Evolutionary conservation across 306 rosid species (phyloP).

Genomic region (Sindora glabra): DNA sequence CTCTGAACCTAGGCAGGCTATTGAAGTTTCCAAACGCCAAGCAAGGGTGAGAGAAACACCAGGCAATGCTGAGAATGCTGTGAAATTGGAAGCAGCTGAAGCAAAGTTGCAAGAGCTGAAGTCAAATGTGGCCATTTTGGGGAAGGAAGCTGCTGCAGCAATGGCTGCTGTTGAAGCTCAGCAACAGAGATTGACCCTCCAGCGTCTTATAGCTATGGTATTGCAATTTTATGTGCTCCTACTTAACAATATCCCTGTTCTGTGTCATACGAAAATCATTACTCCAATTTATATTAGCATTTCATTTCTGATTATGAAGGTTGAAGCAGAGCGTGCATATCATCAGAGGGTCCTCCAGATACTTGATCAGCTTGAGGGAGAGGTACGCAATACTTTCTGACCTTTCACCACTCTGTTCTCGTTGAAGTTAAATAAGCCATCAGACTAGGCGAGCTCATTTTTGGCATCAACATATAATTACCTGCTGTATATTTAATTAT

Average conservation of each 20-base stretch:
- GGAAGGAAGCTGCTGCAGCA: conserved; percentile 97
- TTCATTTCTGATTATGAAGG: conserved; percentile 40
- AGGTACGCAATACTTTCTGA: conserved; percentile 34
- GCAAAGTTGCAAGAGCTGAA: conserved; percentile 77
- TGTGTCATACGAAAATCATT: conserved; percentile 5
- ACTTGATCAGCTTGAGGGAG: conserved; percentile 93
- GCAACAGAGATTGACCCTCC: conserved; percentile 95
- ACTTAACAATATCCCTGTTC: not conserved
- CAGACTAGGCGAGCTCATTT: not conserved
- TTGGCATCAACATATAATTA: conserved; percentile 12
- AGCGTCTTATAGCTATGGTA: conserved; percentile 92
- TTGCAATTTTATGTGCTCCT: conserved; percentile 1
- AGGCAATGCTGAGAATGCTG: conserved; percentile 59
- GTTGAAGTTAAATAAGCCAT: conserved; percentile 2
- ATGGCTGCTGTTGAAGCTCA: conserved; percentile 99
- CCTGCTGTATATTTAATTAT: conserved; percentile 16
- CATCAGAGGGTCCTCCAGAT: conserved; percentile 82
- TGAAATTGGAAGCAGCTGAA: conserved; percentile 89
- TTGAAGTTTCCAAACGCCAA: conserved; percentile 89
- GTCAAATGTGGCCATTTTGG: conserved; percentile 79
- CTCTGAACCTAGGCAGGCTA: conserved; percentile 86
- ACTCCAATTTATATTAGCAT: not conserved
- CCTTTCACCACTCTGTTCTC: conserved; percentile 1
- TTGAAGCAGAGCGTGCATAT: conserved; percentile 86
- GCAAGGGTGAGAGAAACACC: conserved; percentile 77